These are phyloP conservation scores for Gossypium anomalum DNA, from an alignment of 345 rosid species.

Conservation along the genomic window DNA sequence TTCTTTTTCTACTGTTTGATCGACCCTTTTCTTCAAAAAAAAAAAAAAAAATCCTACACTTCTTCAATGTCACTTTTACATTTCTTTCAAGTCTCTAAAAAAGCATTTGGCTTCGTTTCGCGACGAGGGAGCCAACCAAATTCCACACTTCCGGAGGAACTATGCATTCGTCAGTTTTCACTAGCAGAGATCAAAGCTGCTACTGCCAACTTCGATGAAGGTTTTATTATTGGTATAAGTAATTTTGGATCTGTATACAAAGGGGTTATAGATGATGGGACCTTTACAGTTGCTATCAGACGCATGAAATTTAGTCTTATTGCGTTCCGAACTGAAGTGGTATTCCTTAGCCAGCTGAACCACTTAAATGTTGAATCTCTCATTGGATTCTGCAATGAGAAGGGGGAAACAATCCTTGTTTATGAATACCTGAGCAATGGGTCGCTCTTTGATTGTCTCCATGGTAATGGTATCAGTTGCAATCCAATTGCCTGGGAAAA, in stretches of 20 bases:
- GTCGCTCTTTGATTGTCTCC: neutral
- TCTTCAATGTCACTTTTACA: too few relatives aligned
- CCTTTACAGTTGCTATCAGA: neutral
- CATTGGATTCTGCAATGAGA: neutral
- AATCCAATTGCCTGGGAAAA: neutral
- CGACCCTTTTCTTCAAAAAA: neutral
- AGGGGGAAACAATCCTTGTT: neutral
- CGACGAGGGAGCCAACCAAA: too few relatives aligned
- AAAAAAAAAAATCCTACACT: neutral
- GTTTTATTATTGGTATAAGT: neutral
- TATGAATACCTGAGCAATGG: neutral
- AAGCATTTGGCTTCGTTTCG: too few relatives aligned
- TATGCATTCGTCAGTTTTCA: constrained; percentile 2
- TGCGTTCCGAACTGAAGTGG: neutral
- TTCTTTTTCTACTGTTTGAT: neutral
- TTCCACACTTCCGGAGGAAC: neutral
- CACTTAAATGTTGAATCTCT: constrained; percentile 1
- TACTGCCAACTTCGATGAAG: neutral
- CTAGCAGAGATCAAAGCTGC: constrained; percentile 10
- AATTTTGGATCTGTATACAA: neutral
- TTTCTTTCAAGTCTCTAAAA: too few relatives aligned
- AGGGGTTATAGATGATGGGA: neutral
- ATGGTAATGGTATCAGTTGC: neutral
- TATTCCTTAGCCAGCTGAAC: neutral
- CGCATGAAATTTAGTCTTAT: neutral